Evolutionary conservation across 1,284 basidiomycete genomes (phyloP).

Genomic region (Stereum hirsutum): DNA sequence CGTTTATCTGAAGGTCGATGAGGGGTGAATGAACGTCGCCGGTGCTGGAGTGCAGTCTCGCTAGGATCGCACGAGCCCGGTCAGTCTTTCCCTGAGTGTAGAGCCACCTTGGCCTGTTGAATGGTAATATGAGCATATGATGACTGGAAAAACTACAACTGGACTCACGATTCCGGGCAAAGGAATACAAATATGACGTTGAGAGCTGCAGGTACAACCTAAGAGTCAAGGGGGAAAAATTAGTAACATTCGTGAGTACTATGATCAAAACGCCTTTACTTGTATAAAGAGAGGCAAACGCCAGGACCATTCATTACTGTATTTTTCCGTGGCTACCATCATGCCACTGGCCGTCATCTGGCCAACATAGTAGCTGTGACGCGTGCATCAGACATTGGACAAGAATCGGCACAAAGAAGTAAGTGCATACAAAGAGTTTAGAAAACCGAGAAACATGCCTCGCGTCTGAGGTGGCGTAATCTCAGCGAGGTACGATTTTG

Average conservation of each 20-base stretch:
- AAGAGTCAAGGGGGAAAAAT: not conserved
- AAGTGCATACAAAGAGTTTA: conserved; percentile 37
- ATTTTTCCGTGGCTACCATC: conserved; percentile 41
- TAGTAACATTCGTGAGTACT: not conserved
- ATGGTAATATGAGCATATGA: conserved; percentile 1
- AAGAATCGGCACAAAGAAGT: not conserved
- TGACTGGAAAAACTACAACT: no score
- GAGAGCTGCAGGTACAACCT: conserved; percentile 34
- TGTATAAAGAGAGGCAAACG: conserved; percentile 41
- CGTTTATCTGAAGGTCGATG: conserved; percentile 39
- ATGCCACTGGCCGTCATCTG: conserved; percentile 42
- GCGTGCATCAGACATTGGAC: conserved; percentile 5
- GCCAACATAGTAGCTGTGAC: conserved; percentile 39
- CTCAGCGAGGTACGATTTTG: conserved; percentile 44
- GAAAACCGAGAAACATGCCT: conserved; percentile 41
- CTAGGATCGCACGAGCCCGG: conserved; percentile 31
- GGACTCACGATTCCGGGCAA: conserved; percentile 37
- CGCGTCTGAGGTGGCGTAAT: conserved; percentile 39
- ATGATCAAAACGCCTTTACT: conserved; percentile 14
- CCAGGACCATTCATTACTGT: conserved; percentile 34
- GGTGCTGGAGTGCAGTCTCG: conserved; percentile 36
- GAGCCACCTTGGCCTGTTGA: conserved; percentile 40
- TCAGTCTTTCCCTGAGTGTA: conserved; percentile 32
- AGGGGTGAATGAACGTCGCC: conserved; percentile 39
- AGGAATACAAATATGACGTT: conserved; percentile 36